phyloP scores from a whole-genome alignment of 306 rosid genomes.

The Gleditsia sinensis region DNA sequence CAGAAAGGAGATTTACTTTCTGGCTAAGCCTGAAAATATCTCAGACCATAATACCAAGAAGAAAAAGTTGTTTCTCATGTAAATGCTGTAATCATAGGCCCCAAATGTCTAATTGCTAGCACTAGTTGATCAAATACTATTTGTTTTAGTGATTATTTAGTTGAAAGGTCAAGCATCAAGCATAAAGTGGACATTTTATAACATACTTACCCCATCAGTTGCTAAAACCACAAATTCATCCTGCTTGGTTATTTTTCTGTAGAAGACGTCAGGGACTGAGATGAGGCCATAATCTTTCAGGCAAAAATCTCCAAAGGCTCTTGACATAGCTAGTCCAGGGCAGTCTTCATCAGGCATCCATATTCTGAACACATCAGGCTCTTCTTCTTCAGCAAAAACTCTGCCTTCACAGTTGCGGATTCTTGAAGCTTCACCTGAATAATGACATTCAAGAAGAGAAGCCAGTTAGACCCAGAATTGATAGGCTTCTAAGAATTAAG shows the following conservation, averaged over 20 bases:
- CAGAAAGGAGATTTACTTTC: too few species aligned
- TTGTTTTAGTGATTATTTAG: too few species aligned
- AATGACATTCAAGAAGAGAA: slow-evolving; percentile 6
- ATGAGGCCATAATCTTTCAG: slow-evolving; percentile 89
- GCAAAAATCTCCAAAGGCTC: slow-evolving; percentile 96
- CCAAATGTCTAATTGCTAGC: too few species aligned
- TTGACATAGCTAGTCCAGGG: slow-evolving; percentile 96
- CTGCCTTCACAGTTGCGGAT: slow-evolving; percentile 72
- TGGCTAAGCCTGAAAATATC: too few species aligned
- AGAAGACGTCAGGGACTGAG: slow-evolving; percentile 69
- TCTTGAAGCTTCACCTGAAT: slow-evolving; percentile 86
- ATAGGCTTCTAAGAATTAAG: slow-evolving; percentile 16
- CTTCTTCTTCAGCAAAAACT: slow-evolving; percentile 66
- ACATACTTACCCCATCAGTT: slow-evolving; percentile 76
- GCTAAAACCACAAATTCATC: slow-evolving; percentile 88
- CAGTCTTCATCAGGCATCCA: slow-evolving; percentile 97
- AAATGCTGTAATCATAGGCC: not conserved
- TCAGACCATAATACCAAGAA: too few species aligned
- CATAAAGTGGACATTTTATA: not conserved
- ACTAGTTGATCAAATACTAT: too few species aligned
- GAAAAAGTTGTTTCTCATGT: not conserved
- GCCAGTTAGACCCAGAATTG: not conserved
- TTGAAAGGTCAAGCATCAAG: too few species aligned
- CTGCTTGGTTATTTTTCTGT: slow-evolving; percentile 55
- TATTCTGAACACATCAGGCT: slow-evolving; percentile 76